These are phyloP conservation scores for Agapanthus africanus DNA, from an alignment of 106 monocot species.

Conservation along the genomic window DNA sequence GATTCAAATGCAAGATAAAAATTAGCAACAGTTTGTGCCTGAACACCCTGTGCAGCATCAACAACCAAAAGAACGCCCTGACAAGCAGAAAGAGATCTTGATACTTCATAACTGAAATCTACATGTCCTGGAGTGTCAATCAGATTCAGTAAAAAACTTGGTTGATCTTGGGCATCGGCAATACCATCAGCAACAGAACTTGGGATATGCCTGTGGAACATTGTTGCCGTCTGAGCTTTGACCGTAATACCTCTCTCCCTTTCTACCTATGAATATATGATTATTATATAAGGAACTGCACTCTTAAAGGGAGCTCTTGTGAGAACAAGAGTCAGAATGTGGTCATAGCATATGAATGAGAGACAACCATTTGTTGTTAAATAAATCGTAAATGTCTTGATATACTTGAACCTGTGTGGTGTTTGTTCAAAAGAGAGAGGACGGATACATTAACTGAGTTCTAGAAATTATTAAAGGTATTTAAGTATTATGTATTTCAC, in stretches of 20 bases:
- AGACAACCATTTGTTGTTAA: not conserved
- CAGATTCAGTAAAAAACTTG: constrained; percentile 67
- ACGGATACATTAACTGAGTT: no score
- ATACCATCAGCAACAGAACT: constrained; percentile 3
- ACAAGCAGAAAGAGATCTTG: constrained; percentile 94
- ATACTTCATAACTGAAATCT: constrained; percentile 99
- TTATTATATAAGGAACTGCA: not conserved
- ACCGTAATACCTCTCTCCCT: constrained; percentile 98
- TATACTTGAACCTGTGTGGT: no score
- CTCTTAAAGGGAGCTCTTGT: not conserved
- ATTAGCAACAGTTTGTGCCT: constrained; percentile 98
- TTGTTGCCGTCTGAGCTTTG: constrained; percentile 97
- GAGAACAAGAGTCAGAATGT: not conserved
- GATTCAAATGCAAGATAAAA: constrained; percentile 95
- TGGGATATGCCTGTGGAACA: constrained; percentile 62
- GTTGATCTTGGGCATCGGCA: constrained; percentile 8
- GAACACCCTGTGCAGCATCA: constrained; percentile 99
- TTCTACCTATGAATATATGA: constrained; percentile 59
- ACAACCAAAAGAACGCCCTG: constrained; percentile 96
- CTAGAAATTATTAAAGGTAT: no score
- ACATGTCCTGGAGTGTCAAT: constrained; percentile 99
- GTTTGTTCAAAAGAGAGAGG: no score
- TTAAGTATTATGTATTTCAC: no score
- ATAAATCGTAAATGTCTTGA: not conserved
- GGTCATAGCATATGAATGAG: not conserved